phyloP scores from a whole-genome alignment of 805 yeast genomes.

The Tanozyma kutaoensis region DNA sequence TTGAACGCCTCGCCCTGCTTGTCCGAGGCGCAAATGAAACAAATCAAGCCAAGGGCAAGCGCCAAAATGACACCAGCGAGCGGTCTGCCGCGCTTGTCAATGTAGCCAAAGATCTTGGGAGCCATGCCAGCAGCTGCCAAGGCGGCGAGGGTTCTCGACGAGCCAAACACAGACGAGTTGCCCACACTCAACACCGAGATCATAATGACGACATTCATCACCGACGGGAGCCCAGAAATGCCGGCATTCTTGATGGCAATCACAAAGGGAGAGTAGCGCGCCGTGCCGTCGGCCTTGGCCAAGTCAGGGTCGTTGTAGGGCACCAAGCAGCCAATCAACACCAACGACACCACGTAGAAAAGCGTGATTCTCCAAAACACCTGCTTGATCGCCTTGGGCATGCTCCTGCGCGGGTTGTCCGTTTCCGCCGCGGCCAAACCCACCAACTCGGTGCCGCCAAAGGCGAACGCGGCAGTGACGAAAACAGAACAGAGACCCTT shows the following conservation, averaged over 20 bases:
- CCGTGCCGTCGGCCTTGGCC: slow-evolving; percentile 11
- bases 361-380: neutral
- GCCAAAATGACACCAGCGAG: slow-evolving; percentile 29
- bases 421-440: neutral
- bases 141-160: slow-evolving; percentile 56
- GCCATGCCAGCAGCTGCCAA: slow-evolving; percentile 61
- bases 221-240: slow-evolving; percentile 52
- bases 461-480: slow-evolving; percentile 45
- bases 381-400: neutral
- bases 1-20: slow-evolving; percentile 41
- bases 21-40: slow-evolving; percentile 29
- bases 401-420: neutral
- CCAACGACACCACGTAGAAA: slow-evolving; percentile 17
- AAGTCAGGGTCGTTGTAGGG: slow-evolving; percentile 38
- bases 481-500: slow-evolving; percentile 52
- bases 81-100: slow-evolving; percentile 40
- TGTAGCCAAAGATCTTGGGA: slow-evolving; percentile 35
- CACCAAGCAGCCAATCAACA: slow-evolving; percentile 43
- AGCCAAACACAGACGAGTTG: slow-evolving; percentile 53
- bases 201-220: slow-evolving; percentile 64
- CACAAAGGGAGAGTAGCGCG: slow-evolving; percentile 56
- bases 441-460: slow-evolving; percentile 48
- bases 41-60: slow-evolving; percentile 25
- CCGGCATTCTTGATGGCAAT: slow-evolving; percentile 54
- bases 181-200: slow-evolving; percentile 44